Evolutionary conservation across 495 filamentous ascomycete genomes (phyloP), one percentile per base, ranked within the genome.

Genomic region (Trichocladium uniseriatum): DNA sequence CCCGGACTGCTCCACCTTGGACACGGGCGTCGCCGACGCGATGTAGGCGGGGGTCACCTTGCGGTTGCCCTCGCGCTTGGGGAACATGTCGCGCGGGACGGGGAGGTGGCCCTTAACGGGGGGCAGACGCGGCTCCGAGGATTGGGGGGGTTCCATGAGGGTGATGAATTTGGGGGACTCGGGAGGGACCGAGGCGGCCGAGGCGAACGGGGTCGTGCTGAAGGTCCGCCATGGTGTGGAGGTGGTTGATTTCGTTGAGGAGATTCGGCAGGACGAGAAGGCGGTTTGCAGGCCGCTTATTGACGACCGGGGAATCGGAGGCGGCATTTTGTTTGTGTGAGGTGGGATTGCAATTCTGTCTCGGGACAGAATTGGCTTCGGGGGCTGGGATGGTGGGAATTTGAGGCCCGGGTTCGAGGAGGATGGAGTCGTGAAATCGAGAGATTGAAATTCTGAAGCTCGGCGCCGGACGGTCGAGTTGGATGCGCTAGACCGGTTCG

Each of bases 241-340:
- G 71, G 60, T 83, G 82, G 48, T 72, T 61, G 7, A 72, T 73
- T 4, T 80, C 79, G 54, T 83, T 81, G 57, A 84, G 74, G 60
- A 86, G 74, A 66, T 84, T 80, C 65, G 86, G 79, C 66, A 84
- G 19, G 49, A 22, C 19, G 53, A 49, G 51, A 65, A 43, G 46
- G 55, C 46, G 49, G 51, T 16, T 43, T 54, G 57, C 20, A 63
- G 42, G 48, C 54, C 53, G 52, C 41, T 43, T 47, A 59, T 36
- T 34, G 62, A 47, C 43, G 57, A 46, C 37, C 52, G 46, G 21
- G 52, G 28, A 2, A 54, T 39, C 27, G 45, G 29, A 19, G 51
- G 40, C 1, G 43, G 36, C 52, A 55, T 55, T 40, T 20, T 50
- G 31, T 10, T 22, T 10, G 16, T 19, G 31, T 16, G 38, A 5